Percentiles rank a stretch among this genome's conserved stretches.
phyloP scores from a whole-genome alignment of 148 eudicot species.

The Arbutus unedo region DNA sequence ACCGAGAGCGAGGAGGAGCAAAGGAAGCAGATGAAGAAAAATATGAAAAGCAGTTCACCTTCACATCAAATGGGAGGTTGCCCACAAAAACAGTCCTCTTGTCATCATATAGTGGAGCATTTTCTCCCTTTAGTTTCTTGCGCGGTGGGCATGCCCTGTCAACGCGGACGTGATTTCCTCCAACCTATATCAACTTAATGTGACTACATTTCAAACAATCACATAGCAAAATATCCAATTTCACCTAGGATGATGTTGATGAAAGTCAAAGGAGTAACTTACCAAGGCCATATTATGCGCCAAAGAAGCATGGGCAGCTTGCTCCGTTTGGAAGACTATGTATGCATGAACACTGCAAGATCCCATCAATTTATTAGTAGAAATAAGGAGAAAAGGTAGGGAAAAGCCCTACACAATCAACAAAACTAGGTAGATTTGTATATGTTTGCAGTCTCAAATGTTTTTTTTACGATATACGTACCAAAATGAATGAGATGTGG shows the following conservation, averaged over 20 bases:
- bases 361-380: background rate
- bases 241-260: background rate
- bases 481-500: too few relatives aligned
- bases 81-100: slow-evolving; percentile 86
- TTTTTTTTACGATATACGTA: too few relatives aligned
- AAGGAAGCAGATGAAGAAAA: background rate
- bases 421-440: background rate
- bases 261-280: slow-evolving; percentile 24
- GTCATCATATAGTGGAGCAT: slow-evolving; percentile 59
- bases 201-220: background rate
- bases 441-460: too few relatives aligned
- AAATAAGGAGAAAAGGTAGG: too few relatives aligned
- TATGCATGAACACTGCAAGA: slow-evolving; percentile 84
- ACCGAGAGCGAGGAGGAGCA: background rate
- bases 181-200: slow-evolving; percentile 46
- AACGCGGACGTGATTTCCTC: slow-evolving; percentile 85
- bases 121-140: slow-evolving; percentile 87
- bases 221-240: background rate
- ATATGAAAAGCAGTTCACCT: slow-evolving; percentile 43
- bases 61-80: slow-evolving; percentile 96
- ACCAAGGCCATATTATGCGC: slow-evolving; percentile 92
- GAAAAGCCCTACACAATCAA: background rate
- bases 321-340: slow-evolving; percentile 76
- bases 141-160: slow-evolving; percentile 99
- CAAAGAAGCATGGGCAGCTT: slow-evolving; percentile 83